phyloP scores from a whole-genome alignment of 768 basidiomycete genomes.

The Clitopilus passeckerianus region DNA sequence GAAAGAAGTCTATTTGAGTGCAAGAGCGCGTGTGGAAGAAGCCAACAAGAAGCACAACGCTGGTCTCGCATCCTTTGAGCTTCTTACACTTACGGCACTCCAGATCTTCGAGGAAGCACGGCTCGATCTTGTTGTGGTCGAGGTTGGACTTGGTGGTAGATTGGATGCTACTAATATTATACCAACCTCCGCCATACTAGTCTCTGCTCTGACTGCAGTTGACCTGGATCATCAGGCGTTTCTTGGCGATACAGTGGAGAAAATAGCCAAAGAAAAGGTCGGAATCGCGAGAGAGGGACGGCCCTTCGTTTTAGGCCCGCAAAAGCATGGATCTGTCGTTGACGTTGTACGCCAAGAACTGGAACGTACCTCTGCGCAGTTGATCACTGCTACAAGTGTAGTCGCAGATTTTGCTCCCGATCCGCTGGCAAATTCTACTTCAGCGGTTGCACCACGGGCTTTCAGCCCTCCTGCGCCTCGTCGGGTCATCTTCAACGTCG shows the following conservation, averaged over 20 bases:
- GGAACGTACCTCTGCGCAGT: slow-evolving; percentile 31
- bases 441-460: slow-evolving; percentile 9
- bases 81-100: slow-evolving; percentile 80
- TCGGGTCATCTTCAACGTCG: slow-evolving; percentile 35
- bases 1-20: slow-evolving; percentile 37
- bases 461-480: slow-evolving; percentile 33
- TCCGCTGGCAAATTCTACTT: slow-evolving; percentile 22
- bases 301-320: slow-evolving; percentile 65
- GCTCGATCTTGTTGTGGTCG: slow-evolving; percentile 83
- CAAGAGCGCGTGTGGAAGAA: slow-evolving; percentile 41
- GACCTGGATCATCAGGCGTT: slow-evolving; percentile 94
- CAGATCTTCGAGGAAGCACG: slow-evolving; percentile 59
- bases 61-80: slow-evolving; percentile 72
- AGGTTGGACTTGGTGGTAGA: slow-evolving; percentile 94
- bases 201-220: slow-evolving; percentile 80
- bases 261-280: slow-evolving; percentile 81
- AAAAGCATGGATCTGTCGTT: slow-evolving; percentile 47
- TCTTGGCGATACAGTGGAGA: slow-evolving; percentile 68
- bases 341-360: slow-evolving; percentile 39
- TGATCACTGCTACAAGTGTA: slow-evolving; percentile 30
- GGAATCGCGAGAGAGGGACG: slow-evolving; percentile 64
- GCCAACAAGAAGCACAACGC: slow-evolving; percentile 38
- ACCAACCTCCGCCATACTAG: slow-evolving; percentile 59
- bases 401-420: slow-evolving; percentile 24
- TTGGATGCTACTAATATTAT: slow-evolving; percentile 93